phyloP scores from a whole-genome alignment of 495 filamentous ascomycete genomes.

The Tuber calosporum region DNA sequence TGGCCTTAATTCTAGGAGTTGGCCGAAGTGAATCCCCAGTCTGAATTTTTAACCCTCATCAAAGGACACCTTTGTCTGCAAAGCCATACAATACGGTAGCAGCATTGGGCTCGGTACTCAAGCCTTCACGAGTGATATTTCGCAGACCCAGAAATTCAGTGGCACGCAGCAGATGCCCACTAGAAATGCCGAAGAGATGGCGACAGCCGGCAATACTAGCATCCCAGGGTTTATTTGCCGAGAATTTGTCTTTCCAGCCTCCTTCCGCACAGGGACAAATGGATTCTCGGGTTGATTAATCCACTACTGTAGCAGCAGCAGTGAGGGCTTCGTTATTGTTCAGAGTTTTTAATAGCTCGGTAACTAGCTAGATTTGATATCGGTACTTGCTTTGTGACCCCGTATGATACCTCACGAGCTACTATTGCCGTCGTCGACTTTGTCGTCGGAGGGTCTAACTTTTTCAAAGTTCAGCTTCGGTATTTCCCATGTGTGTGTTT shows the following conservation, averaged over 20 bases:
- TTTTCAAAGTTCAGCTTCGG: neutral
- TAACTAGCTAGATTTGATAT: slow-evolving; percentile 1
- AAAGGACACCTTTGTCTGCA: too few relatives aligned
- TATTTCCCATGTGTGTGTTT: neutral
- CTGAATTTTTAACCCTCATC: neutral
- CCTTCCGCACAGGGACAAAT: neutral
- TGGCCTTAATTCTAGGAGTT: neutral
- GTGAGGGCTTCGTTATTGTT: neutral
- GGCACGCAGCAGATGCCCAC: neutral
- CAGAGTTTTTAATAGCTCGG: slow-evolving; percentile 1
- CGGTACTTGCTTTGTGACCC: neutral
- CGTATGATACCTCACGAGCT: neutral
- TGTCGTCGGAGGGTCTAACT: neutral
- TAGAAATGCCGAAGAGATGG: neutral
- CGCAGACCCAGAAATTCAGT: neutral
- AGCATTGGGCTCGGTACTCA: neutral
- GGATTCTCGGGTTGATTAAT: neutral
- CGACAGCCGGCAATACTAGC: neutral
- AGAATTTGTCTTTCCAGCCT: neutral
- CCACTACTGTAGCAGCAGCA: neutral
- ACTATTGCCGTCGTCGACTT: too few relatives aligned
- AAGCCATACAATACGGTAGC: too few relatives aligned
- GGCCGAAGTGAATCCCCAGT: neutral
- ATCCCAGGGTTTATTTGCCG: neutral
- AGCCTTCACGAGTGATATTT: neutral